Conservation (phyloP, 2,329 filamentous ascomycete genomes). For the Colletotrichum karsti region DNA sequence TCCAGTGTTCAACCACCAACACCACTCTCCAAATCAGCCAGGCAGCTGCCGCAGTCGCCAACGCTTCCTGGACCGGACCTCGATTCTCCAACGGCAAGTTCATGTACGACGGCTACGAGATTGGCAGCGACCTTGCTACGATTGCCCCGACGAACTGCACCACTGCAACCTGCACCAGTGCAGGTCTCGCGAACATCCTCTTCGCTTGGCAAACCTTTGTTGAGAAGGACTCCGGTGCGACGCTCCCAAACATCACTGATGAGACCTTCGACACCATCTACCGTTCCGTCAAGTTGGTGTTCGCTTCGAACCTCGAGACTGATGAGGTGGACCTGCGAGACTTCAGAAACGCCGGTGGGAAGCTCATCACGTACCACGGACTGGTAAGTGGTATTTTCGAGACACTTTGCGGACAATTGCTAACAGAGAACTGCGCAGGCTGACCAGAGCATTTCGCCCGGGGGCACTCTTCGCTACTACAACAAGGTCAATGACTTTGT, state of each 20-base stretch:
- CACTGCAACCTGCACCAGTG: neutral
- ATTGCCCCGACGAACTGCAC: neutral
- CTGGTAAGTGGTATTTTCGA: neutral
- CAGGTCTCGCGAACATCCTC: neutral
- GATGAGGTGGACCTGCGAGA: conserved; percentile 35
- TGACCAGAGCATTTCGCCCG: conserved; percentile 28
- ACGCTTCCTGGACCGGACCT: neutral
- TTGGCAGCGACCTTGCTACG: neutral
- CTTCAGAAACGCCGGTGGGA: conserved; percentile 49
- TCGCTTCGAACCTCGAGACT: neutral
- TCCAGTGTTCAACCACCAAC: conserved; percentile 29
- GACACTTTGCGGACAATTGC: rapidly evolving
- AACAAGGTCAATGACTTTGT: conserved; percentile 29
- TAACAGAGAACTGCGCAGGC: conserved; percentile 38
- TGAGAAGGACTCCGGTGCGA: neutral
- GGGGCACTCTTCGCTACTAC: conserved; percentile 36
- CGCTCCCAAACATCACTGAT: neutral
- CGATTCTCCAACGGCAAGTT: neutral
- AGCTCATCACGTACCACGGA: conserved; percentile 48
- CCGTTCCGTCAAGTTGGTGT: neutral
- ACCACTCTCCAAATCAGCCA: neutral
- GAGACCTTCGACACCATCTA: neutral
- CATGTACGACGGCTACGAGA: neutral
- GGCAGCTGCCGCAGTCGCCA: neutral
- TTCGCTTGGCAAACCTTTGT: neutral